Percentiles rank a stretch among this genome's conserved stretches.
These are phyloP conservation scores for Fraxinus pennsylvanica DNA, from an alignment of 257 asterid species.

Conservation along the genomic window DNA sequence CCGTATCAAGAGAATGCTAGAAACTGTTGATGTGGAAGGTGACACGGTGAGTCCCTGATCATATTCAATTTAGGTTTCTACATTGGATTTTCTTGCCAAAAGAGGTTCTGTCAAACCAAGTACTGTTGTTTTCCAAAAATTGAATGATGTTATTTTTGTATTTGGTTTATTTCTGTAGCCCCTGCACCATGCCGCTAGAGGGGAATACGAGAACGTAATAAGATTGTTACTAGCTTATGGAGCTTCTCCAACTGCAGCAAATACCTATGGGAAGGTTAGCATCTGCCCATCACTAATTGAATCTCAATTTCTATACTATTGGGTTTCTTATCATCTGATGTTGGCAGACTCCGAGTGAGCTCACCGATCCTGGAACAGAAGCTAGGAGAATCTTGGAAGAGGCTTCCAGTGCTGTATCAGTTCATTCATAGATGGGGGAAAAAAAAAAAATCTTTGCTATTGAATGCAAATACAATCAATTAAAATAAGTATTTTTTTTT, in stretches of 20 bases:
- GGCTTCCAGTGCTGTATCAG: conserved; percentile 35
- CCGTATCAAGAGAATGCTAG: conserved; percentile 61
- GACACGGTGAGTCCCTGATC: conserved; percentile 58
- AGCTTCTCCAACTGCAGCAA: conserved; percentile 56
- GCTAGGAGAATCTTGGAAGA: conserved; percentile 57
- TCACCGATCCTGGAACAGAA: conserved; percentile 71
- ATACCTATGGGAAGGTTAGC: conserved; percentile 62
- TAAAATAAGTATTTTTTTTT: background rate
- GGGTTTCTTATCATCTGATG: conserved; percentile 12
- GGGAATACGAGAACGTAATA: conserved; percentile 58
- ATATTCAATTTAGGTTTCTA: background rate
- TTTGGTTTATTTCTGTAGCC: conserved; percentile 46
- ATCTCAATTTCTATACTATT: background rate
- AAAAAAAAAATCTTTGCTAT: background rate
- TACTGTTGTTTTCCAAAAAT: background rate
- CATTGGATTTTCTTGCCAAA: conserved; percentile 2
- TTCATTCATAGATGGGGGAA: conserved; percentile 8
- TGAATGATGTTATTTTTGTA: conserved; percentile 3
- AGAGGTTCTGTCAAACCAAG: background rate
- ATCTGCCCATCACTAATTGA: background rate
- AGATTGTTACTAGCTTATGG: conserved; percentile 60
- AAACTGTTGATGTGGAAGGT: conserved; percentile 73
- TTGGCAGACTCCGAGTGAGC: conserved; percentile 67
- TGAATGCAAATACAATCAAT: conserved; percentile 7
- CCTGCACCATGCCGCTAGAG: conserved; percentile 90